phyloP scores from a whole-genome alignment of 495 filamentous ascomycete species.

The Clohesyomyces aquaticus region DNA sequence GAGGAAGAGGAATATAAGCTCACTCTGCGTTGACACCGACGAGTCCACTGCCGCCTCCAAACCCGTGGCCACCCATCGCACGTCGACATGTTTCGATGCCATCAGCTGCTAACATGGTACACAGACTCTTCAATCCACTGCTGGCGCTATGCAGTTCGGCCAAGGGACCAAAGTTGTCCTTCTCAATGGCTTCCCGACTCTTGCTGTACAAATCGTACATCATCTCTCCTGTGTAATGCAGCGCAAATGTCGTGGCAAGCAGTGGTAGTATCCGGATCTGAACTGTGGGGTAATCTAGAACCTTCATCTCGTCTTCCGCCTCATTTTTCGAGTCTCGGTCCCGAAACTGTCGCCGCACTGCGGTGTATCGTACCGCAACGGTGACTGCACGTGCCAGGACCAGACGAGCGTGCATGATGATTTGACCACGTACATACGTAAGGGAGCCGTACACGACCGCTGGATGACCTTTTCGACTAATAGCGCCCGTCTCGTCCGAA shows the following conservation, averaged over 20 bases:
- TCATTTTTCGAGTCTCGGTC: conserved; percentile 50
- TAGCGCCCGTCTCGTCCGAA: conserved; percentile 49
- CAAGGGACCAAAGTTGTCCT: conserved; percentile 49
- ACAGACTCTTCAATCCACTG: conserved; percentile 56
- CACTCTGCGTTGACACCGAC: conserved; percentile 53
- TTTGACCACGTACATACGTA: conserved; percentile 53
- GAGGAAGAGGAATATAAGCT: neutral
- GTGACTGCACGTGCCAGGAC: conserved; percentile 55
- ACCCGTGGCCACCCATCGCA: conserved; percentile 57
- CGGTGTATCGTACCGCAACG: conserved; percentile 53
- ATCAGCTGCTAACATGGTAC: conserved; percentile 54
- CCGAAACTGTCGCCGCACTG: conserved; percentile 52
- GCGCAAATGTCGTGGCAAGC: conserved; percentile 54
- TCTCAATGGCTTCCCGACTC: conserved; percentile 50
- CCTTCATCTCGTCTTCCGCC: conserved; percentile 48
- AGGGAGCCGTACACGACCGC: conserved; percentile 54
- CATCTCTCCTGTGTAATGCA: conserved; percentile 54
- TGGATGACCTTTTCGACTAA: conserved; percentile 50
- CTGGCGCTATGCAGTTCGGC: conserved; percentile 56
- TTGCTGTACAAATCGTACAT: conserved; percentile 51
- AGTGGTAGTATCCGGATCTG: conserved; percentile 56
- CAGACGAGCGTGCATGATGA: conserved; percentile 55
- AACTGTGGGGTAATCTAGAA: conserved; percentile 57
- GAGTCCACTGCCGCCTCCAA: conserved; percentile 54
- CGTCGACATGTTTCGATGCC: conserved; percentile 57